phyloP scores from a whole-genome alignment of 306 rosid genomes.

The Cucurbita ficifolia region DNA sequence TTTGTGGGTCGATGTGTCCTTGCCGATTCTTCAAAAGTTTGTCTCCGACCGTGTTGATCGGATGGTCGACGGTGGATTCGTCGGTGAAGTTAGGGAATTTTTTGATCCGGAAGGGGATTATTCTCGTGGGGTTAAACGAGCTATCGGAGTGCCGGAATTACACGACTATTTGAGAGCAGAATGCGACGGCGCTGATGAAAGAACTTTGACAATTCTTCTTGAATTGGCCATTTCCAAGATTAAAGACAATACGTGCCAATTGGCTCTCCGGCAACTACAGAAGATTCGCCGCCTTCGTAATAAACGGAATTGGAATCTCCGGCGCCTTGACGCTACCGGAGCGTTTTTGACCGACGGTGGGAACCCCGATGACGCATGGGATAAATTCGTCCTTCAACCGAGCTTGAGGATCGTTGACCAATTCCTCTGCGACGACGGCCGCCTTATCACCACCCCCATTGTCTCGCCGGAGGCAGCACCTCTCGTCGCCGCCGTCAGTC shows the following conservation, averaged over 20 bases:
- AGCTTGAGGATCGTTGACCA: constrained; percentile 1
- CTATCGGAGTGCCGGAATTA: constrained; percentile 12
- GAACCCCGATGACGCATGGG: not conserved
- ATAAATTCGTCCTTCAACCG: not conserved
- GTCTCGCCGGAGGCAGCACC: not conserved
- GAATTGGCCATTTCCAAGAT: not conserved
- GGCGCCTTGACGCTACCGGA: not conserved
- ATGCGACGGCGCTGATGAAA: not conserved
- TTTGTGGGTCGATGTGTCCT: constrained; percentile 10
- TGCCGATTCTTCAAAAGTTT: not conserved
- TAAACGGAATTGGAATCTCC: constrained; percentile 5
- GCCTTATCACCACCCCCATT: not conserved
- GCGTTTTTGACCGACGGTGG: not conserved
- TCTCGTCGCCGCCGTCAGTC: not conserved
- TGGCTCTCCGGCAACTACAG: constrained; percentile 1
- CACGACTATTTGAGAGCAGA: constrained; percentile 5
- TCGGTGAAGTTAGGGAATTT: not conserved
- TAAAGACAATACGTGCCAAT: constrained; percentile 3
- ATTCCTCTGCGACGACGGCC: not conserved
- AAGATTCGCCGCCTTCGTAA: not conserved
- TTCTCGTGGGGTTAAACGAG: constrained; percentile 6
- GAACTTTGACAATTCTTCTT: not conserved
- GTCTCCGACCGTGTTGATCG: constrained; percentile 5
- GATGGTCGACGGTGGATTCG: constrained; percentile 8
- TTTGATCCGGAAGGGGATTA: constrained; percentile 7